Evolutionary conservation across 2,329 filamentous ascomycete species (phyloP), one percentile per base, ranked within the genome.

Genomic region (Fusarium sp.): DNA sequence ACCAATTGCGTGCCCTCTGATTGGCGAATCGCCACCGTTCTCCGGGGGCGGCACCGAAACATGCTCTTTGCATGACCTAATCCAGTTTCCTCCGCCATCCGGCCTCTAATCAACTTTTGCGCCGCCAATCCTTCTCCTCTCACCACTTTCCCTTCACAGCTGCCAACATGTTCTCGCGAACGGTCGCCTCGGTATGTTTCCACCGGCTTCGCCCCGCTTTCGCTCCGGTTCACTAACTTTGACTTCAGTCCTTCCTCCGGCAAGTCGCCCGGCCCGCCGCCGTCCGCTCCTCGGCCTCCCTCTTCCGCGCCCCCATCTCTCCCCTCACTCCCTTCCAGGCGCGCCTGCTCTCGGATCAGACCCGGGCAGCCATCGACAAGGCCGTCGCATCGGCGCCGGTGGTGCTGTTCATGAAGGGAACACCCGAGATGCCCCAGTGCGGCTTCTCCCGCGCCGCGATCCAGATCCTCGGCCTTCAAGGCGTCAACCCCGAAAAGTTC

Each of bases 381-480:
- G 96, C 96, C 35, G 92, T 99, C 18, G 88, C 86, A 27, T 95
- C 95, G 1, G 93, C 95, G 0, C 96, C 96, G 3, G 96, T 99
- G 0, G 97, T 99, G 1, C 89, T 99, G 67, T 99, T 99, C 88
- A 99, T 99, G 97, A 99, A 99, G 88, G 97, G 97, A 69, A 98
- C 97, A 1, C 97, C 97, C 68, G 95, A 98, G 86, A 94, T 91
- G 71, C 97, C 97, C 23, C 95, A 98, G 84, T 99, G 97, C 85
- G 97, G 97, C 54, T 99, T 98, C 88, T 98, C 96, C 68, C 91
- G 95, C 79, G 96, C 96, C 64, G 95, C 91, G 82, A 97, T 99
- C 82, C 95, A 98, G 88, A 95, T 99, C 79, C 88, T 99, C 74
- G 95, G 96, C 67, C 85, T 98, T 80, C 96, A 99, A 86, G 97